Base-by-base conservation (phyloP, 345 rosid genomes). In the Aquilaria sinensis region DNA sequence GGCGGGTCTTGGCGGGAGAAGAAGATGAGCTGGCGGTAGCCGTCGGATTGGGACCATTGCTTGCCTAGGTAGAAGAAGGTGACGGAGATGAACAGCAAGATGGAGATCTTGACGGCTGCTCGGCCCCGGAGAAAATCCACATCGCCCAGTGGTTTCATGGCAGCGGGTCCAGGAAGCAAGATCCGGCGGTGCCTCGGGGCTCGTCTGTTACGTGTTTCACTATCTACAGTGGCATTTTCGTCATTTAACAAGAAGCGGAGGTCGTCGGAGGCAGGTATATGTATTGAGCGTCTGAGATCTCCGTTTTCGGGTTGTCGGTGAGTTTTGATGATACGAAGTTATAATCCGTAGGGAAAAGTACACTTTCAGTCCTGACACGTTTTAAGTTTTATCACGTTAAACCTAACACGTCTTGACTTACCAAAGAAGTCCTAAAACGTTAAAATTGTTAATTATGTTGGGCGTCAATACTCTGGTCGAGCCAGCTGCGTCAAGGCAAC, bases 41-140 rank as follows among this genome's bases (percentile, higher is more conserved):
- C 86, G 33, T 75, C 81, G 57, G 96, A 86, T 90, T 87, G 91
- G 58, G 96, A 86, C 91, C 88, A 94, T 76, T 85, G 88, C 71
- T 84, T 87, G 55, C 97, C 99, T 56, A 88, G 51, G 87, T 83
- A 89, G 78, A 94, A 94, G 79, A 83, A 94, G 47, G 81, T 70
- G 58, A 80, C 59, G 57, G 96, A 71, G 74, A 94, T 58, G 58
- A 82, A 74, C 55, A 75, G 3, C 54, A 86, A 76, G 47, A 82
- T 81, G 29, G 77, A 57, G 80, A 84, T 51, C 70, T 79, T 84
- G 58, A 88, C 15, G 32, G 68, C 56, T n/a, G 54, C 50, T 30
- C 75, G 75, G 43, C 65, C 72, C 65, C 74, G 77, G 65, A 90
- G 53, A 51, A 80, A 63, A 71, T 90, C 72, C 30, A 45, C 53